phyloP scores from a whole-genome alignment of 2,329 filamentous ascomycete species.

The Ascochyta viciae-villosae region DNA sequence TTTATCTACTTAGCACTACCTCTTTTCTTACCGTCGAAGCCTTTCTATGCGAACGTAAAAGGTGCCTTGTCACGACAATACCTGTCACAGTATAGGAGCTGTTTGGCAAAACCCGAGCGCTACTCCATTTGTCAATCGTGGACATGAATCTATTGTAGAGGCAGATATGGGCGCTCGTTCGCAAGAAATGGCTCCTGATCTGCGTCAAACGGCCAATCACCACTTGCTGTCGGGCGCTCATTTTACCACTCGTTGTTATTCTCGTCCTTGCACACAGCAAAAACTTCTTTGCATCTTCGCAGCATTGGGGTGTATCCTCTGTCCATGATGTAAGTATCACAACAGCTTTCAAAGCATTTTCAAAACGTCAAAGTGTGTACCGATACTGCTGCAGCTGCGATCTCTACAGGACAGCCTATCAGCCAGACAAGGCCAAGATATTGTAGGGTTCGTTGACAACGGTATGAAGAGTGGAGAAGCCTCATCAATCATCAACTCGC shows the following conservation, averaged over 20 bases:
- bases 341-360: neutral
- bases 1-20: too few species aligned
- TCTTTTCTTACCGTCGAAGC: too few species aligned
- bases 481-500: constrained; percentile 27
- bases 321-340: constrained; percentile 28
- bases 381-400: constrained; percentile 19
- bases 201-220: constrained; percentile 27
- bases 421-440: constrained; percentile 19
- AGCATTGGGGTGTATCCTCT: constrained; percentile 30
- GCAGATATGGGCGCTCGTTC: constrained; percentile 34
- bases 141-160: constrained; percentile 27
- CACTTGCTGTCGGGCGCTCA: constrained; percentile 34
- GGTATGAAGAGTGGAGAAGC: constrained; percentile 32
- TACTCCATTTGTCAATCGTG: neutral
- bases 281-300: constrained; percentile 30
- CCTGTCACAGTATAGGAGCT: too few species aligned
- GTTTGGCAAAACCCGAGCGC: neutral
- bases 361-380: too few species aligned
- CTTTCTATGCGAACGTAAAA: too few species aligned
- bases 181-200: constrained; percentile 37
- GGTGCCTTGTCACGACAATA: too few species aligned
- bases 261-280: constrained; percentile 32
- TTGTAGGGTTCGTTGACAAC: constrained; percentile 36
- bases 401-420: constrained; percentile 27
- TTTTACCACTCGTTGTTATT: constrained; percentile 31